Evolutionary conservation across 176 grass and related monocot genomes (phyloP), one percentile per base, ranked within the genome.

Genomic region (Carex kokanica): DNA sequence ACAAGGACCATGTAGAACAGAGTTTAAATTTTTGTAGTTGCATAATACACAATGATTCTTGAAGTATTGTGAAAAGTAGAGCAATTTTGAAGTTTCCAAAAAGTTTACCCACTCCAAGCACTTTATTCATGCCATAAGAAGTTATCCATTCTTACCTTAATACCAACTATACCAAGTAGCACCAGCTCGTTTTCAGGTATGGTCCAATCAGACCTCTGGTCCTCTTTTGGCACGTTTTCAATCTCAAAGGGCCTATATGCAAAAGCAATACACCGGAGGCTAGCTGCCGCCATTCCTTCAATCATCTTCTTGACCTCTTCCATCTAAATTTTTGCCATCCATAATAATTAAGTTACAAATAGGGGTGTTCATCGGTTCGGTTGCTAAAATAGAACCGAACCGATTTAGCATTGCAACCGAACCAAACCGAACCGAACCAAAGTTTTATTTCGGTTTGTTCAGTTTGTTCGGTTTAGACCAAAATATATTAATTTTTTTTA

Each of bases 231-330:
- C 81, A 95, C 91, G 34, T 88, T 88, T 45, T 74, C 87, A 67
- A 93, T 82, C 57, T 85, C 89, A 60, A 65, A 83, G 8, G 81
- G 66, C 75, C 88, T 95, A 82, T 93, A 95, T 4, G 96, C 96
- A 89, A 99, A 93, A 5, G 93, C 91, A 84, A 98, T 83, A 83
- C 96, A 98, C 2, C 93, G 89, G 34, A 98, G 93, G 71, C 93
- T 98, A 79, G 32, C 64, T 81, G 56, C 80, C 16, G 93, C 96
- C 96, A 98, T 98, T 55, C 87, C 93, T 85, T 95, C 89, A 72
- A 98, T 98, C 17, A 78, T 78, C 57, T 86, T 98, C 86, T 85
- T 95, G 60, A 98, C 95, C 87, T 88, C 84, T 53, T 85, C 63
- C 88, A 18, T 81, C 96, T 98, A 79, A 43, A 93, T 83, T 60